Evolutionary conservation across 306 rosid species (phyloP), one percentile per base, ranked within the genome.

Genomic region (Oemleria cerasiformis): DNA sequence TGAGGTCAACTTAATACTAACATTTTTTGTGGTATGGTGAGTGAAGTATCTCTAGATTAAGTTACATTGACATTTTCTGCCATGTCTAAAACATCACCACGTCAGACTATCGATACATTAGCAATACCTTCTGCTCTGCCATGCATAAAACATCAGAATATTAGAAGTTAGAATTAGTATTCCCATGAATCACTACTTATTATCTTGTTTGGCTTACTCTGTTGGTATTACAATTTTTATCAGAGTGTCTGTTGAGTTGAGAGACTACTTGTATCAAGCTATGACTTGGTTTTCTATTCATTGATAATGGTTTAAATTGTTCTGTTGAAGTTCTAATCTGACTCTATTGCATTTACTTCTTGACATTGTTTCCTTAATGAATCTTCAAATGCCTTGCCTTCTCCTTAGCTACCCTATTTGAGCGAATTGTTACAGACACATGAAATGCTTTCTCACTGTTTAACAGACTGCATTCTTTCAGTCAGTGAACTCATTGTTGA

Each of bases 21-120:
- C 97, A 0, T 94, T 94, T 80, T 88, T 94, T 41, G 34, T 92
- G 76, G 98, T 90, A n/a, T 90, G 98, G 96, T 89, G 78, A 78
- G 92, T 78, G 57, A 19, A 8, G 25, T 48, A 48, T 48, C 51
- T 48, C 51, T 16, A 14, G 1, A 48, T 48, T 48, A 48, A n/a
- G 16, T 5, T 48, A 14, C 15, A 48, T 3, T 4, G 51, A 25
- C 19, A 15, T 15, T 17, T 14, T 48, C n/a, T 48, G 54, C 16
- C 54, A 12, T 48, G 54, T 44, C 30, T 25, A 25, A 25, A 25
- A 25, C 30, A 25, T 25, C 30, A 25, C 30, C 1, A 25, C 2
- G 30, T 25, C 2, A 2, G 30, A 25, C 2, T 25, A 25, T 25
- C 30, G 30, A 25, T 25, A 25, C 2, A 25, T 25, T 25, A 25